Conservation (phyloP, 2,329 filamentous ascomycete genomes). For the Hysterium pulicare region DNA sequence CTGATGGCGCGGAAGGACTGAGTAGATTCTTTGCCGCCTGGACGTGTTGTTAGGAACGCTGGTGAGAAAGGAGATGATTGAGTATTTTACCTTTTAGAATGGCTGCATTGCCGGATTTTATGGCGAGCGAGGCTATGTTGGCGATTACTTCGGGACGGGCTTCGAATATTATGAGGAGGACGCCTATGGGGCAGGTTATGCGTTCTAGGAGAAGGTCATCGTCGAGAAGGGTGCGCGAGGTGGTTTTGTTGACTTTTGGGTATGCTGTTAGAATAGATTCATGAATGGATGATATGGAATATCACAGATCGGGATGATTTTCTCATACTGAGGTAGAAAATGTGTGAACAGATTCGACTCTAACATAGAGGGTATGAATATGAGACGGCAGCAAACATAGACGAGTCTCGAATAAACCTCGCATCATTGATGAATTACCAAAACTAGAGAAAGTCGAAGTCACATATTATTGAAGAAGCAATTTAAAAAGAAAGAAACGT, state of each 20-base stretch:
- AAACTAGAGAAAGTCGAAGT: too few species aligned
- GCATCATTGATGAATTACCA: too few species aligned
- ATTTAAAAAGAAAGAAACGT: too few species aligned
- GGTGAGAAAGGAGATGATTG: not conserved
- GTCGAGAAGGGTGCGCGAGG: constrained; percentile 79
- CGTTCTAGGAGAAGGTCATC: constrained; percentile 81
- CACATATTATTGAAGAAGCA: too few species aligned
- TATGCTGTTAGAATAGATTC: constrained; percentile 7
- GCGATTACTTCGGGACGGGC: constrained; percentile 96
- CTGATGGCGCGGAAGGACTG: constrained; percentile 94
- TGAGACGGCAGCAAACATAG: not conserved
- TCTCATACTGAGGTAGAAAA: not conserved
- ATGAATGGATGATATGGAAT: not conserved
- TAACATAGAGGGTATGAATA: too few species aligned
- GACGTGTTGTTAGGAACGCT: not conserved
- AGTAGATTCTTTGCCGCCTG: constrained; percentile 88
- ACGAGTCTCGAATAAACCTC: too few species aligned
- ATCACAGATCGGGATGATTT: too few species aligned
- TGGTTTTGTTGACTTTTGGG: constrained; percentile 73
- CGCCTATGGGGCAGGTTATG: constrained; percentile 90
- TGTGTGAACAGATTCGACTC: too few species aligned
- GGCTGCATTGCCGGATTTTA: constrained; percentile 95
- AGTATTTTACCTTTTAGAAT: constrained; percentile 77
- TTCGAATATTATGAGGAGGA: constrained; percentile 98
- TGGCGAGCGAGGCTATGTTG: constrained; percentile 91